Evolutionary conservation across 805 yeast species (phyloP).

Genomic region (Lipomyces mesembrius): DNA sequence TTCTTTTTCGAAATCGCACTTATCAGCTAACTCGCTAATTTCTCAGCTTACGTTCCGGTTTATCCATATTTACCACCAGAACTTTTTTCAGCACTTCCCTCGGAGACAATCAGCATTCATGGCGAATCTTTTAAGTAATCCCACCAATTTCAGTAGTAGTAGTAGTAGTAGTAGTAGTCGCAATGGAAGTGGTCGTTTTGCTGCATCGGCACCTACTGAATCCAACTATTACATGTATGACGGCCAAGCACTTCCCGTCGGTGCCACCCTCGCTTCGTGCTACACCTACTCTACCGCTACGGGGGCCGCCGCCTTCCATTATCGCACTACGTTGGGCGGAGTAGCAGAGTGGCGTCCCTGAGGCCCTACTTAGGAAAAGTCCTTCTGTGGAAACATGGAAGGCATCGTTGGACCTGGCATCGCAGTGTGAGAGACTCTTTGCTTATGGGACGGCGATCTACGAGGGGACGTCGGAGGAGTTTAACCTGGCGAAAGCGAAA

Average conservation of each 20-base stretch:
- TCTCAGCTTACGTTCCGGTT: background rate
- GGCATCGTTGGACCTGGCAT: conserved; percentile 41
- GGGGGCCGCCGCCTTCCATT: conserved; percentile 37
- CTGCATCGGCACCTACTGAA: conserved; percentile 7
- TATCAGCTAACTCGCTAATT: background rate
- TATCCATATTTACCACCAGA: background rate
- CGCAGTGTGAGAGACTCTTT: conserved; percentile 42
- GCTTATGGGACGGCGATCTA: conserved; percentile 38
- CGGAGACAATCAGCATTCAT: conserved; percentile 18
- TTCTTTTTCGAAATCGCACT: background rate
- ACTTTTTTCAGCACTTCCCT: conserved; percentile 6
- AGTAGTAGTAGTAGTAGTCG: conserved; percentile 32
- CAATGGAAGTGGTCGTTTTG: conserved; percentile 14
- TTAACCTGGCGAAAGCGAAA: background rate
- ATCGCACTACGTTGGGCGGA: conserved; percentile 41
- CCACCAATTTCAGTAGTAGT: conserved; percentile 26
- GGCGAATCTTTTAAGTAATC: conserved; percentile 39
- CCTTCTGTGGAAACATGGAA: conserved; percentile 39
- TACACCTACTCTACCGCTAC: conserved; percentile 33
- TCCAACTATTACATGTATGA: conserved; percentile 22
- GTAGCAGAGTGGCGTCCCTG: conserved; percentile 44
- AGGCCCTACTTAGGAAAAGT: conserved; percentile 39
- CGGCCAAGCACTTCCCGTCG: conserved; percentile 18
- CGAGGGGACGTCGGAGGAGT: conserved; percentile 26
- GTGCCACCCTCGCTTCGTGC: conserved; percentile 39